phyloP scores from a whole-genome alignment of 176 grass and related monocot genomes.

The Zoysia pacifica region DNA sequence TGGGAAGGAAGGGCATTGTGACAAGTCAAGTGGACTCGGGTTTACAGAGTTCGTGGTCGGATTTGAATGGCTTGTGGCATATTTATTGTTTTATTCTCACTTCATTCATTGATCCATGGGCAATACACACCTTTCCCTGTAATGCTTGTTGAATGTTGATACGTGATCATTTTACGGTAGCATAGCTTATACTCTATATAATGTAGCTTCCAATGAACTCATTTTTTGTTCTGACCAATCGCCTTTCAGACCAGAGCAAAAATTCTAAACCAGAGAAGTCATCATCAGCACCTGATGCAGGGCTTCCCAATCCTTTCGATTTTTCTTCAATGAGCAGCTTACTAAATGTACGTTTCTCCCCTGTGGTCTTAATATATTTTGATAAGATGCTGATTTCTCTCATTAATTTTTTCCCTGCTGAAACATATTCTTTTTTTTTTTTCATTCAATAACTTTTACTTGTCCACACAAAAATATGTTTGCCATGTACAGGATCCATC shows the following conservation, averaged over 20 bases:
- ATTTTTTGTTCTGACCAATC: conserved; percentile 4
- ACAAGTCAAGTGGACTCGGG: not conserved
- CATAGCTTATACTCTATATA: not conserved
- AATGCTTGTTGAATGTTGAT: conserved; percentile 4
- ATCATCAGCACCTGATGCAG: conserved; percentile 41
- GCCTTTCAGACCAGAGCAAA: conserved; percentile 60
- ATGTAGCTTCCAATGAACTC: not conserved
- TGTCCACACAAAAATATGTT: conserved; percentile 9
- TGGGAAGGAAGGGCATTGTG: not conserved
- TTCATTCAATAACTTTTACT: not conserved
- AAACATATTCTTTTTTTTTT: not conserved
- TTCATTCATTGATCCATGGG: not conserved
- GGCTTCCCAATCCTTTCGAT: conserved; percentile 68
- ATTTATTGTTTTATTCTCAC: not conserved
- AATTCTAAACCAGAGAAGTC: conserved; percentile 52
- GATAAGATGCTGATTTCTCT: not conserved
- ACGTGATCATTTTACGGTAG: not conserved
- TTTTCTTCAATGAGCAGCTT: conserved; percentile 71
- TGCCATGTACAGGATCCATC: conserved; percentile 77
- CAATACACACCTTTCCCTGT: not conserved
- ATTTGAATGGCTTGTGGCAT: not conserved
- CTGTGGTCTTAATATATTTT: not conserved
- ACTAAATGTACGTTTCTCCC: conserved; percentile 63
- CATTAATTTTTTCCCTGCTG: not conserved
- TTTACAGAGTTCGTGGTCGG: not conserved